Evolutionary conservation across 2,329 filamentous ascomycete genomes (phyloP).

Genomic region (Cercospora janseana): DNA sequence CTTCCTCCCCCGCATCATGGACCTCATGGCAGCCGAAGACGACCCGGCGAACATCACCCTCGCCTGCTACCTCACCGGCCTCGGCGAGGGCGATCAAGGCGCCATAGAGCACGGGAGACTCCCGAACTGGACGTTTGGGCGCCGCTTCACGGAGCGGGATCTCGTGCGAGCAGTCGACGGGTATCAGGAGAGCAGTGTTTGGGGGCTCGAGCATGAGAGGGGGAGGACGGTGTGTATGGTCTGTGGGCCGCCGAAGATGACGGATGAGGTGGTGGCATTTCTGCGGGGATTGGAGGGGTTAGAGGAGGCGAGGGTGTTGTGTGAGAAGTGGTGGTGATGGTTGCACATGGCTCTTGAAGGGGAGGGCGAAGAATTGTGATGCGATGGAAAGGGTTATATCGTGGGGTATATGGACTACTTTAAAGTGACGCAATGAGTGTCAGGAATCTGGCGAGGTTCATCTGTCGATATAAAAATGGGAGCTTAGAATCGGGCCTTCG

Average conservation of each 20-base stretch:
- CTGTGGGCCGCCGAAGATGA: slow-evolving; percentile 51
- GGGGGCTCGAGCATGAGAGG: slow-evolving; percentile 37
- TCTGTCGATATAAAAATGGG: too few species aligned
- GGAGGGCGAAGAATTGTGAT: too few species aligned
- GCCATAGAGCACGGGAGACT: slow-evolving; percentile 33
- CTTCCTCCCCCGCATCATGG: slow-evolving; percentile 49
- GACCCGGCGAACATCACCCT: slow-evolving; percentile 31
- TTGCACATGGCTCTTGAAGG: too few species aligned
- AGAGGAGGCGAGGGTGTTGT: slow-evolving; percentile 43
- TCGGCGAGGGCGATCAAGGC: slow-evolving; percentile 22
- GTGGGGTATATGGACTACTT: neutral
- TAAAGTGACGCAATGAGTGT: too few species aligned
- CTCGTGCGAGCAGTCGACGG: slow-evolving; percentile 42
- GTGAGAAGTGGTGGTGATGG: slow-evolving; percentile 57
- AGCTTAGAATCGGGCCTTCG: slow-evolving; percentile 20
- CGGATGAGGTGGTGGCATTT: slow-evolving; percentile 46
- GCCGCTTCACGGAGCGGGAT: slow-evolving; percentile 37
- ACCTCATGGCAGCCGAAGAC: slow-evolving; percentile 27
- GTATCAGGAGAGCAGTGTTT: slow-evolving; percentile 18
- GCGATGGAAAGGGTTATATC: neutral
- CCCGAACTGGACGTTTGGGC: slow-evolving; percentile 33
- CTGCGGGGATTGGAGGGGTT: slow-evolving; percentile 42
- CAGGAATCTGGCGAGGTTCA: too few species aligned
- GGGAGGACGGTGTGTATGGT: slow-evolving; percentile 46
- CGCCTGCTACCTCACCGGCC: slow-evolving; percentile 35